Percentiles rank a stretch among this genome's conserved stretches.
These are phyloP conservation scores for Botryobasidium botryosum DNA, from an alignment of 768 basidiomycete species.

Conservation along the genomic window DNA sequence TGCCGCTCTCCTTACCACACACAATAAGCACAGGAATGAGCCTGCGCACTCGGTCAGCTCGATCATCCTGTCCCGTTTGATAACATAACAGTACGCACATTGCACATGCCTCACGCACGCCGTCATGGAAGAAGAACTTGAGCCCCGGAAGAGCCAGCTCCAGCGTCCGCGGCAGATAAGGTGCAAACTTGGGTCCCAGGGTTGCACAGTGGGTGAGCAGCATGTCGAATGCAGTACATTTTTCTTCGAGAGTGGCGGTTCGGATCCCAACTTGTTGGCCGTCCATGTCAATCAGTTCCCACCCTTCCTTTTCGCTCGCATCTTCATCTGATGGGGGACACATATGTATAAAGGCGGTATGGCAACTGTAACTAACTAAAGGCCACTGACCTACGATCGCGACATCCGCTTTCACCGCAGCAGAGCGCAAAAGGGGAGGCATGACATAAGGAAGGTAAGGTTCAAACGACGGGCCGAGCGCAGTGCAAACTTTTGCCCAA, in stretches of 20 bases:
- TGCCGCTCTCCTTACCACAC: slow-evolving; percentile 47
- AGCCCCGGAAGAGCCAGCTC: slow-evolving; percentile 57
- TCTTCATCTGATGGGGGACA: slow-evolving; percentile 29
- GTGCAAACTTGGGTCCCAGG: slow-evolving; percentile 46
- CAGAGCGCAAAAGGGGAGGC: slow-evolving; percentile 56
- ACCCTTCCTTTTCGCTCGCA: slow-evolving; percentile 48
- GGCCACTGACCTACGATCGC: slow-evolving; percentile 41
- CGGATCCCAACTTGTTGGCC: slow-evolving; percentile 62
- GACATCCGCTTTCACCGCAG: slow-evolving; percentile 66
- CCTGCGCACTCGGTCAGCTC: no score
- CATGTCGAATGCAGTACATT: slow-evolving; percentile 72
- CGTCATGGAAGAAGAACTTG: slow-evolving; percentile 69
- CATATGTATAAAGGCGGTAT: neutral
- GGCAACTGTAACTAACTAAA: neutral
- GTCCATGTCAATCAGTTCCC: slow-evolving; percentile 63
- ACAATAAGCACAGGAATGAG: slow-evolving; percentile 53
- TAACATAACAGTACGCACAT: slow-evolving; percentile 31
- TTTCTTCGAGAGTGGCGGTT: slow-evolving; percentile 70
- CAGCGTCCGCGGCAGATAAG: slow-evolving; percentile 52
- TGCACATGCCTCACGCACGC: slow-evolving; percentile 61
- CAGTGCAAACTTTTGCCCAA: slow-evolving; percentile 81
- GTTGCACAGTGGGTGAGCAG: slow-evolving; percentile 64
- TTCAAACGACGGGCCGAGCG: slow-evolving; percentile 69
- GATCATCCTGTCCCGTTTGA: no score
- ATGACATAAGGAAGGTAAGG: slow-evolving; percentile 76